phyloP scores from a whole-genome alignment of 495 filamentous ascomycete species.

The Sordaria brevicollis region DNA sequence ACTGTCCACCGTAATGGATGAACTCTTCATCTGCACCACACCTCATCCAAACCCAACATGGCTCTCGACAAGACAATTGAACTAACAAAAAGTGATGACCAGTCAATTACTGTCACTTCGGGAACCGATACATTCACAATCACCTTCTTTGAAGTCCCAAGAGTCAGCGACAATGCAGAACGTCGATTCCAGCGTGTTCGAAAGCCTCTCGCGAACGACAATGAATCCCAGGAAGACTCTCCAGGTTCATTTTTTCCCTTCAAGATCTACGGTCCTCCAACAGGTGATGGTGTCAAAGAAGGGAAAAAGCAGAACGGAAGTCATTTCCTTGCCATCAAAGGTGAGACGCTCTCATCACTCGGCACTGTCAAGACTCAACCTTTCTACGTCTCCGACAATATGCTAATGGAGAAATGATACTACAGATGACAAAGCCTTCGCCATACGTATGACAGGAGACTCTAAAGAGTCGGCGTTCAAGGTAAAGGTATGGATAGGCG shows the following conservation, averaged over 20 bases:
- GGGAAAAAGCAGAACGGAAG: neutral
- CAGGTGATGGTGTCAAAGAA: neutral
- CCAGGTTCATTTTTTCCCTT: neutral
- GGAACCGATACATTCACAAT: neutral
- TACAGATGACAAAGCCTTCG: neutral
- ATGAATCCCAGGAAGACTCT: neutral
- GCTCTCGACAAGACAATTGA: neutral
- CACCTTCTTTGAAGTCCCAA: neutral
- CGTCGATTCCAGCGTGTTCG: neutral
- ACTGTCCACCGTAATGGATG: neutral
- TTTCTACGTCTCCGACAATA: neutral
- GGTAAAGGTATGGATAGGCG: neutral
- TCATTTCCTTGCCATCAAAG: neutral
- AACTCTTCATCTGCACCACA: neutral
- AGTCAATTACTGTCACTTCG: neutral
- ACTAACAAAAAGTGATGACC: neutral
- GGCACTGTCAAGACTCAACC: accelerated
- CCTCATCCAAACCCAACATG: neutral
- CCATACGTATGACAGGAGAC: neutral
- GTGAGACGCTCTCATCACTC: neutral
- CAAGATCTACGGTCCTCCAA: neutral
- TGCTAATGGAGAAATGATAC: neutral
- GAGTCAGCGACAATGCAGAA: neutral
- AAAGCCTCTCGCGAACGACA: neutral
- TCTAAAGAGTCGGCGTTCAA: neutral